Percentiles rank a stretch among this genome's conserved stretches.
Conservation (phyloP, 2,329 filamentous ascomycete species). For the Aspergillus pseudonomiae region DNA sequence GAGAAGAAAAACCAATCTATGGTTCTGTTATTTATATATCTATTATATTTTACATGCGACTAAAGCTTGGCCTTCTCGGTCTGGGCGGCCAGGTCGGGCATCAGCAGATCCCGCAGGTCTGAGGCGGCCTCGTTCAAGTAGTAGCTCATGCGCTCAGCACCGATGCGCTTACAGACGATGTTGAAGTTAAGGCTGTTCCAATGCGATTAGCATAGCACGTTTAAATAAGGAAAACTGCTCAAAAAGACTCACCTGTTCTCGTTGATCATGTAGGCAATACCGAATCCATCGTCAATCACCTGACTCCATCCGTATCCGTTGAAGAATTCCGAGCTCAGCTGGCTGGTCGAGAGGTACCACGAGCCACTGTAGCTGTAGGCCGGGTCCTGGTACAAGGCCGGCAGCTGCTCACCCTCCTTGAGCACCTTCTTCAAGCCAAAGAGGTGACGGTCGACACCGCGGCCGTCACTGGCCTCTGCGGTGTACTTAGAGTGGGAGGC, state of each 20-base stretch:
- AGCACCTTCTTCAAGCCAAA: constrained; percentile 94
- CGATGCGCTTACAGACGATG: constrained; percentile 89
- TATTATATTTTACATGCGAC: constrained; percentile 57
- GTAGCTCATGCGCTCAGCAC: constrained; percentile 90
- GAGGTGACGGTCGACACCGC: constrained; percentile 94
- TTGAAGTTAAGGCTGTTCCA: constrained; percentile 86
- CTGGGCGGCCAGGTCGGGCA: constrained; percentile 70
- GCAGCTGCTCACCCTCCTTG: constrained; percentile 76
- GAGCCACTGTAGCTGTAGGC: constrained; percentile 80
- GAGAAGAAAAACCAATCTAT: not conserved
- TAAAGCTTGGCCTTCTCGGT: constrained; percentile 74
- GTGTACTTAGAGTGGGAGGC: constrained; percentile 89
- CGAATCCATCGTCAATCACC: constrained; percentile 93
- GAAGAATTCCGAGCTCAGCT: constrained; percentile 95
- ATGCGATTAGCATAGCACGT: constrained; percentile 15
- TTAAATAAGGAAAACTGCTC: not conserved
- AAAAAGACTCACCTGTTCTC: constrained; percentile 74
- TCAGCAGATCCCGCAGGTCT: constrained; percentile 84
- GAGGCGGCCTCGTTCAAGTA: constrained; percentile 91
- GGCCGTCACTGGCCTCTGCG: constrained; percentile 81
- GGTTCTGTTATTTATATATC: not conserved
- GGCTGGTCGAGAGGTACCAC: constrained; percentile 87
- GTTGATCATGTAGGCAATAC: constrained; percentile 99
- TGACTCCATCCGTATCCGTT: constrained; percentile 99
- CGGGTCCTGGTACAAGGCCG: constrained; percentile 83